These are phyloP conservation scores for Zygosaccharomyces pseudorouxii DNA, from an alignment of 805 yeast species.

Conservation along the genomic window DNA sequence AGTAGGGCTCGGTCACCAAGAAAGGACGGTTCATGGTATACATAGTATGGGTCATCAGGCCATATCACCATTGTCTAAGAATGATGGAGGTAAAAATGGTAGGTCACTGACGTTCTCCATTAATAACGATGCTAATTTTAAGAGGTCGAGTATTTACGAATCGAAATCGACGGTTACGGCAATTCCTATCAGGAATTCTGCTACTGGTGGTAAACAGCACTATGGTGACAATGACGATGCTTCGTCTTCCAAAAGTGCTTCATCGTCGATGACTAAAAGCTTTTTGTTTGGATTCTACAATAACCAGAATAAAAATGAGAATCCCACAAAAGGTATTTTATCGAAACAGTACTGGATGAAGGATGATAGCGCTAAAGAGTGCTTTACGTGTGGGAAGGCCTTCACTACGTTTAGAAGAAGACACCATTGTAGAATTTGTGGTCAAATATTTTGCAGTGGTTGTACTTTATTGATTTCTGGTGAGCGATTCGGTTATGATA, in stretches of 20 bases:
- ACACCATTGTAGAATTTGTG: conserved; percentile 94
- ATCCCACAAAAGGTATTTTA: conserved; percentile 26
- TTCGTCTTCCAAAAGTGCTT: conserved; percentile 34
- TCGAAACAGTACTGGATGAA: conserved; percentile 90
- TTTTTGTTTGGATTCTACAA: conserved; percentile 40
- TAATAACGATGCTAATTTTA: conserved; percentile 24
- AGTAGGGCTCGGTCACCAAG: neutral
- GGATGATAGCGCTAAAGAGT: conserved; percentile 85
- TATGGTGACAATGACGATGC: conserved; percentile 36
- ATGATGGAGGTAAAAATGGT: conserved; percentile 2
- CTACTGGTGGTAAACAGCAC: conserved; percentile 13
- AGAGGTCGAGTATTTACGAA: conserved; percentile 34
- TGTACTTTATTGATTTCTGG: conserved; percentile 76
- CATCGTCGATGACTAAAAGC: conserved; percentile 41
- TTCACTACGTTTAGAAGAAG: conserved; percentile 85
- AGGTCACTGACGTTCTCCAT: conserved; percentile 23
- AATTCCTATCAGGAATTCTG: conserved; percentile 29
- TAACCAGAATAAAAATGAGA: conserved; percentile 25
- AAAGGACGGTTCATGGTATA: neutral
- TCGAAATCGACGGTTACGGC: conserved; percentile 34
- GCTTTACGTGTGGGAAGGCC: conserved; percentile 73
- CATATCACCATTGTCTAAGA: neutral
- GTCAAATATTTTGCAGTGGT: conserved; percentile 84
- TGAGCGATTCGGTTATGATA: conserved; percentile 55
- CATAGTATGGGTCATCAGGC: neutral